Conservation (phyloP, 2,329 filamentous ascomycete species). For the Delphinella strobiligena region DNA sequence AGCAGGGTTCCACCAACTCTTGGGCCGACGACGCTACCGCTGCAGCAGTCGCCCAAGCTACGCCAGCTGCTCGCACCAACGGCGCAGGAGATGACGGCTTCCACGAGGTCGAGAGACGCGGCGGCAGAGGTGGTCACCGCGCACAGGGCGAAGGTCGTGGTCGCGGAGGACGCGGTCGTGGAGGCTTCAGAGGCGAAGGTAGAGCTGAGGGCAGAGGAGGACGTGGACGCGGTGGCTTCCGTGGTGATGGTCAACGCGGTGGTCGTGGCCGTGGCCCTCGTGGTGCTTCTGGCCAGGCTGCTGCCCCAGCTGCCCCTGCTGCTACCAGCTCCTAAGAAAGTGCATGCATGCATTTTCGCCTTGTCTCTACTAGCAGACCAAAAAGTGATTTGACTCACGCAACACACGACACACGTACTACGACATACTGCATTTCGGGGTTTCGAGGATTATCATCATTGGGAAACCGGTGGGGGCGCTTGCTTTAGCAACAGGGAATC, state of each 20-base stretch:
- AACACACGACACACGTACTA: too few relatives aligned
- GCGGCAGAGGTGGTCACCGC: constrained; percentile 12
- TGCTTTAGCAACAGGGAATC: background rate
- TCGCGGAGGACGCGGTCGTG: constrained; percentile 32
- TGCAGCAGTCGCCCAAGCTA: constrained; percentile 7
- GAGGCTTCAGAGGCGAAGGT: constrained; percentile 27
- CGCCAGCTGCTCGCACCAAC: constrained; percentile 7
- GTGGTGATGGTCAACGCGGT: constrained; percentile 21
- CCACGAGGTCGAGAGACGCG: constrained; percentile 45
- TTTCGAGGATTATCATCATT: too few relatives aligned
- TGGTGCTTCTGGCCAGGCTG: too few relatives aligned
- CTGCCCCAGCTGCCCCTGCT: background rate
- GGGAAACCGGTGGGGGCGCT: too few relatives aligned
- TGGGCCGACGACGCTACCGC: constrained; percentile 65
- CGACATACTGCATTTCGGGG: background rate
- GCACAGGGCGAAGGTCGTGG: constrained; percentile 33
- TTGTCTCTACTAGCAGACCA: too few relatives aligned
- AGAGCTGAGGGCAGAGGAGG: constrained; percentile 24
- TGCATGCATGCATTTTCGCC: too few relatives aligned
- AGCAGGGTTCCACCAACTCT: constrained; percentile 55
- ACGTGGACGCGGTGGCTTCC: constrained; percentile 21
- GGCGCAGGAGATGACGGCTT: constrained; percentile 50
- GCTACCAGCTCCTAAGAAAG: background rate
- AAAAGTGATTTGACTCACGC: too few relatives aligned
- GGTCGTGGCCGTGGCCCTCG: constrained; percentile 33